phyloP scores from a whole-genome alignment of 768 basidiomycete genomes.

The Lactarius indigo region DNA sequence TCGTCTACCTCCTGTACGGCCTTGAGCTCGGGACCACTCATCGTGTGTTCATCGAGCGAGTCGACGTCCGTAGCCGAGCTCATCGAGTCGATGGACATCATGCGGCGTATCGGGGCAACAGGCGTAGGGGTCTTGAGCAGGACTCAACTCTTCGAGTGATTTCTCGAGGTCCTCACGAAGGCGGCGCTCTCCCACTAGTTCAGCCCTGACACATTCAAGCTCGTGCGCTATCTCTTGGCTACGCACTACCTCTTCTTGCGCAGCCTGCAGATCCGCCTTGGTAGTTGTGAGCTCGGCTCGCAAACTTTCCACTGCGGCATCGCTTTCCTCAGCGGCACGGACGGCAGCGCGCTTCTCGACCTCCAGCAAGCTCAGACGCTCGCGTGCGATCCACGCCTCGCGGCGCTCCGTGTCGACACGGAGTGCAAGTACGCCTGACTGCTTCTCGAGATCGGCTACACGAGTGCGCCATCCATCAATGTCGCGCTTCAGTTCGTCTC shows the following conservation, averaged over 20 bases:
- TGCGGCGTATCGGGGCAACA: slow-evolving; percentile 43
- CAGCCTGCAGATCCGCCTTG: slow-evolving; percentile 38
- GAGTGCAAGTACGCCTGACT: slow-evolving; percentile 57
- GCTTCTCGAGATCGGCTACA: slow-evolving; percentile 72
- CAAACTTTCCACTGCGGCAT: slow-evolving; percentile 23
- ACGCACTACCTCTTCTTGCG: slow-evolving; percentile 32
- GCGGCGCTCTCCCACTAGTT: slow-evolving; percentile 41
- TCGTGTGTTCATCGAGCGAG: slow-evolving; percentile 41
- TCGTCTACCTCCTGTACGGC: slow-evolving; percentile 55
- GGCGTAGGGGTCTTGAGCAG: slow-evolving; percentile 47
- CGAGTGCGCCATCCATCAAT: slow-evolving; percentile 83
- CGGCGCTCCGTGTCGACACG: slow-evolving; percentile 74
- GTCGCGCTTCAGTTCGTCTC: slow-evolving; percentile 86
- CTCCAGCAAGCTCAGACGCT: slow-evolving; percentile 61
- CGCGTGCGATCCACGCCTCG: slow-evolving; percentile 83
- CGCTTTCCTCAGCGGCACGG: slow-evolving; percentile 37
- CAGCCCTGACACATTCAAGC: slow-evolving; percentile 29
- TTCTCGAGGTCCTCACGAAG: slow-evolving; percentile 49
- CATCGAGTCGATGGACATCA: slow-evolving; percentile 61
- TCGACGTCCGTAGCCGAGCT: slow-evolving; percentile 71
- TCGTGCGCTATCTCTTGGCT: slow-evolving; percentile 24
- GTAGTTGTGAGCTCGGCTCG: slow-evolving; percentile 32
- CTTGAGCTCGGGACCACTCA: slow-evolving; percentile 40
- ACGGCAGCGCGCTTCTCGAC: slow-evolving; percentile 60
- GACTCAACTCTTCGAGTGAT: slow-evolving; percentile 45